Conservation (phyloP, 805 yeast species). For the Saccharomycopsis microspora region DNA sequence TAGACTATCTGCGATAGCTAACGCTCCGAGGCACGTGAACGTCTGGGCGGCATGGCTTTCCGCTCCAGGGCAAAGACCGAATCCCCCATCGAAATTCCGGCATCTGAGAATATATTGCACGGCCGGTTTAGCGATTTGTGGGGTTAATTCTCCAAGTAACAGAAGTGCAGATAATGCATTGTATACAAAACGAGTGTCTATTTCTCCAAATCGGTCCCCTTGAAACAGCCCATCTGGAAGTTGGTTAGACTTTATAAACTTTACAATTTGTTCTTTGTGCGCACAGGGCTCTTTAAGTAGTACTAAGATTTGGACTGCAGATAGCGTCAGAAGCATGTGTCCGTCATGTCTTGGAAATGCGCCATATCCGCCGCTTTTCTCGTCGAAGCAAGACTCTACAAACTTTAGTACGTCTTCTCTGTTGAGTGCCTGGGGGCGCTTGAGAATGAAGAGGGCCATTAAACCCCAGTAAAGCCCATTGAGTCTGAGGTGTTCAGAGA, state of each 20-base stretch:
- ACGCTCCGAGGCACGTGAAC: slow-evolving; percentile 73
- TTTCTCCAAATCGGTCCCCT: slow-evolving; percentile 88
- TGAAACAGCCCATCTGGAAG: slow-evolving; percentile 57
- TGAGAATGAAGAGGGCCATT: slow-evolving; percentile 56
- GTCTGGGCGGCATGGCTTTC: slow-evolving; percentile 93
- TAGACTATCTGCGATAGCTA: slow-evolving; percentile 55
- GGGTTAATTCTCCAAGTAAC: slow-evolving; percentile 50
- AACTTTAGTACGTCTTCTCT: slow-evolving; percentile 53
- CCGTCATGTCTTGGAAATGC: slow-evolving; percentile 86
- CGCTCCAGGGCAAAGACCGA: slow-evolving; percentile 88
- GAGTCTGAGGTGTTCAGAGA: slow-evolving; percentile 80
- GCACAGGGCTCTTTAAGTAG: slow-evolving; percentile 47
- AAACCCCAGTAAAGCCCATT: slow-evolving; percentile 96
- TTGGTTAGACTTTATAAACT: slow-evolving; percentile 28
- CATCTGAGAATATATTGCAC: slow-evolving; percentile 55
- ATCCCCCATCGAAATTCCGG: slow-evolving; percentile 91
- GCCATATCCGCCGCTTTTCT: slow-evolving; percentile 67
- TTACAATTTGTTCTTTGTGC: slow-evolving; percentile 23
- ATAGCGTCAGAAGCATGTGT: slow-evolving; percentile 73
- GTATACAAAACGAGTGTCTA: slow-evolving; percentile 86
- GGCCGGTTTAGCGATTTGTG: slow-evolving; percentile 46
- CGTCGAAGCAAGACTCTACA: slow-evolving; percentile 35
- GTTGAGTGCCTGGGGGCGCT: slow-evolving; percentile 45
- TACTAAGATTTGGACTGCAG: slow-evolving; percentile 72
- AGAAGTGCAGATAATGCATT: slow-evolving; percentile 67